phyloP scores from a whole-genome alignment of 2,329 filamentous ascomycete genomes.

The Nigrograna mackinnonii region DNA sequence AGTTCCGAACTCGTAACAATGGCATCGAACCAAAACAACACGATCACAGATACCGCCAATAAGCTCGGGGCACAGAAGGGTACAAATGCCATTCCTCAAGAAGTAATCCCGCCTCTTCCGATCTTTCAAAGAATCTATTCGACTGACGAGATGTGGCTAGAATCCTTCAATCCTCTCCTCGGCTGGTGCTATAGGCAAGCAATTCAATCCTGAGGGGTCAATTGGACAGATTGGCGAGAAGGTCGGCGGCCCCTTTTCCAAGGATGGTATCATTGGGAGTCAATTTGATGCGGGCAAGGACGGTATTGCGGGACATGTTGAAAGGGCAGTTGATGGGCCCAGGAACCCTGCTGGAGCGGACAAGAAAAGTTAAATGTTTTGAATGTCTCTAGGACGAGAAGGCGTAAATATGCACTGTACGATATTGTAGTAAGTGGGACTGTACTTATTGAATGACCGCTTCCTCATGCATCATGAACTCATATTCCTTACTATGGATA shows the following conservation, averaged over 20 bases:
- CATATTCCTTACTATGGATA: no score
- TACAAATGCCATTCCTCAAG: conserved; percentile 33
- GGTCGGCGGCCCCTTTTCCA: conserved; percentile 48
- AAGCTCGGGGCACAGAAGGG: conserved; percentile 30
- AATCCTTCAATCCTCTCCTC: conserved; percentile 48
- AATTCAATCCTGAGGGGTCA: conserved; percentile 55
- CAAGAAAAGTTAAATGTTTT: neutral
- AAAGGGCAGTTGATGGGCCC: conserved; percentile 49
- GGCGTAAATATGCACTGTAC: neutral
- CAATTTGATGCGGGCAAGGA: conserved; percentile 59
- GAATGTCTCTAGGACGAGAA: neutral
- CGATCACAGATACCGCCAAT: conserved; percentile 24
- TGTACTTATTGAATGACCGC: neutral
- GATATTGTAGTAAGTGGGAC: neutral
- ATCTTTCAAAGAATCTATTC: no score
- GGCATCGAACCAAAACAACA: conserved; percentile 15
- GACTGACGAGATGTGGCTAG: no score
- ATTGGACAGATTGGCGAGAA: conserved; percentile 56
- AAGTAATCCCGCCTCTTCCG: conserved; percentile 12
- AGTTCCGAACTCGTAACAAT: neutral
- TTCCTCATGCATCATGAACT: no score
- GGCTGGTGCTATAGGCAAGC: conserved; percentile 56
- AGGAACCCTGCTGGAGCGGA: conserved; percentile 38
- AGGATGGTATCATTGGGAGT: conserved; percentile 58
- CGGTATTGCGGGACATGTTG: conserved; percentile 57